Evolutionary conservation across 2,329 filamentous ascomycete genomes (phyloP), one percentile per base, ranked within the genome.

Genomic region (Diplodia intermedia): DNA sequence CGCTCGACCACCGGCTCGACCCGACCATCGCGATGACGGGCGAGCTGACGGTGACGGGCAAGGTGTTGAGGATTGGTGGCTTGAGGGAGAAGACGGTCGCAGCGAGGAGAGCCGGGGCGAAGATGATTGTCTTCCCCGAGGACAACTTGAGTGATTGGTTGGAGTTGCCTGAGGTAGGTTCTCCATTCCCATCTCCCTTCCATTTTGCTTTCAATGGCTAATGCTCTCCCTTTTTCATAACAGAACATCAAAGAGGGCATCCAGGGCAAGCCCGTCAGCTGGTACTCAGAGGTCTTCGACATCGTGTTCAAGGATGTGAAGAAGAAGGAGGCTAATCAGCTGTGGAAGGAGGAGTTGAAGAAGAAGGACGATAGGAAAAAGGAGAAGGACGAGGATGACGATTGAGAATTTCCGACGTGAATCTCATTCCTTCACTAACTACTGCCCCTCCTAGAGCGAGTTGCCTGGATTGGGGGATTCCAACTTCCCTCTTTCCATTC

Each of bases 231-330:
- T 12, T 67, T 43, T 69, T 26, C 20, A 47, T 8, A 3, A 47
- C 78, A 99, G 95, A 98, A 98, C 77, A 99, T 99, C 84, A 99
- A 98, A 82, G 88, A 97, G 76, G 94, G 93, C 72, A 92, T 99
- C 70, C 90, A 97, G 80, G 95, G 96, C 75, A 91, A 90, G 73
- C 91, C 95, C 0, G 94, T 94, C 20, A 89, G 87, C 75, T 99
- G 95, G 95, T 99, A 98, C 83, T 86, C 86, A 7, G 93, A 99
- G 72, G 92, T 99, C 62, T 98, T 97, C 78, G 87, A 94, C 71
- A 85, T 97, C 70, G 89, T 98, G 73, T 99, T 99, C 84, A 89
- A 92, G 47, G 84, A 91, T 71, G 80, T 98, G 20, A 91, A 97
- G 80, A 85, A 83, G 70, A 86, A 90, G 52, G 81, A 87, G 69